phyloP scores from a whole-genome alignment of 1,284 basidiomycete species.

The Moesziomyces aphidis region DNA sequence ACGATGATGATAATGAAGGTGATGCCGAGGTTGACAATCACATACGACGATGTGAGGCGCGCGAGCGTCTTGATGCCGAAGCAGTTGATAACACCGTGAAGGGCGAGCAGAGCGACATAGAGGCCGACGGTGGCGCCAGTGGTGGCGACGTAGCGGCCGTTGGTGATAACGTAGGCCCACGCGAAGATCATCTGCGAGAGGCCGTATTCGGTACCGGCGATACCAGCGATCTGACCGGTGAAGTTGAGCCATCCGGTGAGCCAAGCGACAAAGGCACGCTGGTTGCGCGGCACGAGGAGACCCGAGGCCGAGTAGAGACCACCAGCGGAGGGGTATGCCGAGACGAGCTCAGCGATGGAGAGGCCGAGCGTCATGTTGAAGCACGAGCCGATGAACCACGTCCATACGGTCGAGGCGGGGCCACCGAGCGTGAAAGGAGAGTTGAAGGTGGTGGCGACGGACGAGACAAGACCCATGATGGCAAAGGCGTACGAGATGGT shows the following conservation, averaged over 20 bases:
- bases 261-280: constrained; percentile 75
- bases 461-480: constrained; percentile 67
- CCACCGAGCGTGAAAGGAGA: constrained; percentile 61
- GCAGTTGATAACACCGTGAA: constrained; percentile 74
- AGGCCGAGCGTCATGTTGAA: constrained; percentile 66
- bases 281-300: constrained; percentile 59
- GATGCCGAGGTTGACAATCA: constrained; percentile 84
- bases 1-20: constrained; percentile 78
- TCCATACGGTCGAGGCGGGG: constrained; percentile 63
- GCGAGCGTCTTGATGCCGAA: constrained; percentile 84
- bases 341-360: constrained; percentile 66
- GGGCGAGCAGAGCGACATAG: constrained; percentile 59
- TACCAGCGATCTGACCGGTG: constrained; percentile 84
- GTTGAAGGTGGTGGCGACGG: constrained; percentile 66
- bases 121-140: constrained; percentile 61
- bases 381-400: constrained; percentile 64
- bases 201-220: constrained; percentile 89
- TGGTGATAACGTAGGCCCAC: constrained; percentile 70
- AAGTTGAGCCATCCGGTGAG: constrained; percentile 77
- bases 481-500: constrained; percentile 66
- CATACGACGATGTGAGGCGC: constrained; percentile 80
- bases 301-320: constrained; percentile 75
- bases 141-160: constrained; percentile 52
- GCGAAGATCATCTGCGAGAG: constrained; percentile 89
- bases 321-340: constrained; percentile 84